Base-by-base conservation (phyloP, 2,329 filamentous ascomycete species). In the Ceratocystis harringtonii region DNA sequence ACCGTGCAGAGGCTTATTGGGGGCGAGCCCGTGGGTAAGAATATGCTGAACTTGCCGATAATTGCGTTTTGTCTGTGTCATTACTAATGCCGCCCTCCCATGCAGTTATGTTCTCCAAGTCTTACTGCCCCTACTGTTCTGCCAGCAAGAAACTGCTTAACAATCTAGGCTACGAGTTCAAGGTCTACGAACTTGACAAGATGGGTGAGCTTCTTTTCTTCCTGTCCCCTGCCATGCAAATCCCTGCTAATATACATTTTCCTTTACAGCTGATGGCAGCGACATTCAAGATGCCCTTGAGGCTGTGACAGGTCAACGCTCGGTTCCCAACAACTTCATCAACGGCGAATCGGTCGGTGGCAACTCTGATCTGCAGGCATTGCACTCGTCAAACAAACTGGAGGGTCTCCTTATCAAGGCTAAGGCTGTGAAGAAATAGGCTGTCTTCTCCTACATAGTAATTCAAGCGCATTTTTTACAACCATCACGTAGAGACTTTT, bases 261-360 rank as follows among this genome's bases (percentile, higher is more conserved):
- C 44, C 57, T 52, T 15, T 41, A 61, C 70, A 95, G 90, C 86
- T 69, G 92, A 97, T 73, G 92, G 94, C 69, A 75, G 78, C 70
- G 91, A 80, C 12, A 84, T 99, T 72, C 94, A 99, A 80, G 80
- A 84, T 69, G 90, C 91, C 30, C 88, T 99, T 68, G 76, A 83
- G 70, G 82, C 92, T 69, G 83, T 97, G 72, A 90, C 85, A 66
- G 81, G 83, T 75, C 94, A 99, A 81, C 81, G 85, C 72, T 92
- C 89, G 72, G 94, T 99, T 5, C 94, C 94, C 72, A 97, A 97
- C 80, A 88, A 96, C 79, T 97, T 89, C 81, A 97, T 99, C 77
- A 79, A 78, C 71, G 79, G 91, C 79, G 79, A 95, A 80, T 92
- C 96, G 78, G 95, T 99, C 75, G 94, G 94, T 69, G 94, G 94